Conservation (phyloP, 768 basidiomycete genomes). For the Hygrophorus russula region DNA sequence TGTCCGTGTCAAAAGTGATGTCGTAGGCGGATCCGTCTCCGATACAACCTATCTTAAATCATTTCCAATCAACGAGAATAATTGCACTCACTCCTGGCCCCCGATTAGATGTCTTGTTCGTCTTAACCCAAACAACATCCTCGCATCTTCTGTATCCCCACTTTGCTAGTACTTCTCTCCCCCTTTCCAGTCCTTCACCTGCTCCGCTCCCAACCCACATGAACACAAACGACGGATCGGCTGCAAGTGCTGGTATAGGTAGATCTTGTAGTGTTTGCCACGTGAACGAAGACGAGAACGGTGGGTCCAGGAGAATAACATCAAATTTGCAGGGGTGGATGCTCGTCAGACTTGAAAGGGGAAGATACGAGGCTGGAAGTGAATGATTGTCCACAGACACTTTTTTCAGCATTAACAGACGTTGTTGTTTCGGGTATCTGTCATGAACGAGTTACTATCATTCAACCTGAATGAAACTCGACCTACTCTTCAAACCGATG, state of each 20-base stretch:
- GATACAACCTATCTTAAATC: constrained; percentile 7
- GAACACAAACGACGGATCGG: constrained; percentile 90
- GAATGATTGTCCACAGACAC: constrained; percentile 59
- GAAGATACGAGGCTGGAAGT: constrained; percentile 64
- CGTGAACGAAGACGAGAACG: constrained; percentile 74
- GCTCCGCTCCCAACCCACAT: constrained; percentile 94
- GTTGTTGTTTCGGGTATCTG: constrained; percentile 92
- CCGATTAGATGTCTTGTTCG: constrained; percentile 60
- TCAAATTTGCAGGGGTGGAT: constrained; percentile 73
- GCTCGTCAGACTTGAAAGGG: constrained; percentile 41
- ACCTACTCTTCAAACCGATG: constrained; percentile 89
- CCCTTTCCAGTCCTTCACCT: constrained; percentile 83
- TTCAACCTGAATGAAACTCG: constrained; percentile 2
- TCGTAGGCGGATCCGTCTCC: constrained; percentile 79
- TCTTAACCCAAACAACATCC: constrained; percentile 98
- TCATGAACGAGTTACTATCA: constrained; percentile 4
- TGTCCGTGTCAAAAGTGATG: constrained; percentile 76
- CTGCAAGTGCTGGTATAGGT: constrained; percentile 71
- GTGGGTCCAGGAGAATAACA: constrained; percentile 84
- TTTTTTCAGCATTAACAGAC: constrained; percentile 76
- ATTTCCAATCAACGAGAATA: background rate
- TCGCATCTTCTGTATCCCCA: constrained; percentile 96
- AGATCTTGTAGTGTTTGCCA: constrained; percentile 80
- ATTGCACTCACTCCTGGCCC: constrained; percentile 58
- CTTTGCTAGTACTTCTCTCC: constrained; percentile 78